These are phyloP conservation scores for Calendula officinalis DNA, from an alignment of 129 eudicot species.

Conservation along the genomic window DNA sequence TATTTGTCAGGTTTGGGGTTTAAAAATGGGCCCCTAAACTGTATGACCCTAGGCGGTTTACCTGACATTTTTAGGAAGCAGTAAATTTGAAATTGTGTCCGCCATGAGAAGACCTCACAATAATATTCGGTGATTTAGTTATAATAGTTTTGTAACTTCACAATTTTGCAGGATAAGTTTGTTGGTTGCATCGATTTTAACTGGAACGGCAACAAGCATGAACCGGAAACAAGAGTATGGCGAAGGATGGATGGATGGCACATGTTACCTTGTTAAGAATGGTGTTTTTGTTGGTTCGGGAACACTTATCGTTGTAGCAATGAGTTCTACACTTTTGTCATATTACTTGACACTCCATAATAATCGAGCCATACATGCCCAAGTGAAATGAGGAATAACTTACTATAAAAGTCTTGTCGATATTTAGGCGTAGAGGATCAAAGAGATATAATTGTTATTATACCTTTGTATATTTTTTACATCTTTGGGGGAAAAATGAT, in stretches of 20 bases:
- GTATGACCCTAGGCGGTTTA: no score
- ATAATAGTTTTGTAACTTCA: background rate
- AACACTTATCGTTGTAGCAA: conserved; percentile 41
- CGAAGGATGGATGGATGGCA: conserved; percentile 75
- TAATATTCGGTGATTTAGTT: background rate
- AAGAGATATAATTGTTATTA: background rate
- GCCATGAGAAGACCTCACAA: no score
- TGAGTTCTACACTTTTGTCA: conserved; percentile 38
- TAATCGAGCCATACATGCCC: conserved; percentile 30
- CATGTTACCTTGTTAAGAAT: conserved; percentile 70
- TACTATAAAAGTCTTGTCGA: background rate
- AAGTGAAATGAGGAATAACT: conserved; percentile 14
- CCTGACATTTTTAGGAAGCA: no score
- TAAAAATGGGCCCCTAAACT: no score
- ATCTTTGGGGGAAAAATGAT: no score
- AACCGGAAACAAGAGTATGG: conserved; percentile 54
- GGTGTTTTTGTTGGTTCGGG: conserved; percentile 67
- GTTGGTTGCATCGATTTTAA: conserved; percentile 31
- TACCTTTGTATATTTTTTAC: no score
- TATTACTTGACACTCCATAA: conserved; percentile 26
- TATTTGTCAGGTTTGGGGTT: no score
- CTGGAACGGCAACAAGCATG: conserved; percentile 62
- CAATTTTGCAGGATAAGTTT: conserved; percentile 61
- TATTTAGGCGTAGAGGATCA: background rate
- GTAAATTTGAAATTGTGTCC: no score